Percentiles rank a stretch among this genome's conserved stretches.
Conservation (phyloP, 129 eudicot species). For the Escallonia herrerae region DNA sequence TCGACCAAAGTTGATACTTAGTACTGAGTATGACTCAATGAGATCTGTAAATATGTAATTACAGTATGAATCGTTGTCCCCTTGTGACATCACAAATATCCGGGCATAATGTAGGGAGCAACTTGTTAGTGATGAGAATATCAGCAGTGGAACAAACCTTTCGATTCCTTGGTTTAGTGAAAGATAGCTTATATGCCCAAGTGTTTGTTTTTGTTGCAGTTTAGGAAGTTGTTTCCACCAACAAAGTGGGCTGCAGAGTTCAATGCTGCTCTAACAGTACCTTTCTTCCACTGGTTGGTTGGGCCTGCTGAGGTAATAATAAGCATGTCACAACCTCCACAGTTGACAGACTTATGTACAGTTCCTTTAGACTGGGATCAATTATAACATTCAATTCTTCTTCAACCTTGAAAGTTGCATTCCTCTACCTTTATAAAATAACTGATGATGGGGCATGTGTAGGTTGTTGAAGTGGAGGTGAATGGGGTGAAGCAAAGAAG, state of each 20-base stretch:
- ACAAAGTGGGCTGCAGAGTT: slow-evolving; percentile 98
- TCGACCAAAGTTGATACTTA: too few relatives aligned
- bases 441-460: slow-evolving; percentile 11
- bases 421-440: slow-evolving; percentile 4
- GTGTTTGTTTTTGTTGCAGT: slow-evolving; percentile 35
- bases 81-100: too few relatives aligned
- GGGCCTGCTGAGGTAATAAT: slow-evolving; percentile 90
- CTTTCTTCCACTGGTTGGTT: slow-evolving; percentile 96
- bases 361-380: too few relatives aligned
- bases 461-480: slow-evolving; percentile 93
- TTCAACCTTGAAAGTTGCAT: neutral
- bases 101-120: too few relatives aligned
- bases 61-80: too few relatives aligned
- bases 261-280: slow-evolving; percentile 93
- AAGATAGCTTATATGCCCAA: neutral
- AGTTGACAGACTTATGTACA: neutral
- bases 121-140: too few relatives aligned
- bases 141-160: too few relatives aligned
- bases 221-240: slow-evolving; percentile 86
- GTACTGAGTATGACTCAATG: too few relatives aligned
- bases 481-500: slow-evolving; percentile 92
- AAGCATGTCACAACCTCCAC: neutral
- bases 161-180: too few relatives aligned
- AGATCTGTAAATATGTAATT: too few relatives aligned
- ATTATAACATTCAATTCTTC: neutral